Conservation (phyloP, 805 yeast species). For the Kodamaea kaohsiungensis region DNA sequence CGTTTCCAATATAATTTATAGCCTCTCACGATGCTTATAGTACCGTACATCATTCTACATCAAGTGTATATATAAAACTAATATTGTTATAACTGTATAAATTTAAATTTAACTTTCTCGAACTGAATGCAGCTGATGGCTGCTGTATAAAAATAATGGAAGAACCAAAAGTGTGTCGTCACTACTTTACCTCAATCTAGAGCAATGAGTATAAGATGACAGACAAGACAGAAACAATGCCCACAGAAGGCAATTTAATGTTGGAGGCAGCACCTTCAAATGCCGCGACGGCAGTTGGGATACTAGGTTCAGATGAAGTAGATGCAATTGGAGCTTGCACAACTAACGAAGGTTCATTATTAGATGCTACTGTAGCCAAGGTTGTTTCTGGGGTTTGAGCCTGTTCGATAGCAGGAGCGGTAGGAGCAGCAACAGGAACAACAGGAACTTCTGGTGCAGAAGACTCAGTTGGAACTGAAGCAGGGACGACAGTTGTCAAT, state of each 20-base stretch:
- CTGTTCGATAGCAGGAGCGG: neutral
- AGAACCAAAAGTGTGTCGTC: neutral
- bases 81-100: neutral
- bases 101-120: neutral
- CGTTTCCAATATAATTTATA: too few species aligned
- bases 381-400: neutral
- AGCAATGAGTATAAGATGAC: conserved; percentile 1
- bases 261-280: conserved; percentile 1
- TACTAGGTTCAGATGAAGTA: neutral
- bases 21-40: too few species aligned
- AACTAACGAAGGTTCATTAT: neutral
- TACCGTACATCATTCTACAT: too few species aligned
- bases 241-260: neutral
- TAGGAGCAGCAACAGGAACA: neutral
- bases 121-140: neutral
- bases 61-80: neutral
- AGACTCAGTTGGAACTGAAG: neutral
- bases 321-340: neutral
- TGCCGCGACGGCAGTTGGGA: neutral
- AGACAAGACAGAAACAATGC: neutral
- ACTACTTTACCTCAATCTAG: neutral
- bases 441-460: neutral
- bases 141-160: neutral
- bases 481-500: conserved; percentile 7
- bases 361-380: neutral